Base-by-base conservation (phyloP, 805 yeast genomes). In the Myxozyma vanderwaltii region DNA sequence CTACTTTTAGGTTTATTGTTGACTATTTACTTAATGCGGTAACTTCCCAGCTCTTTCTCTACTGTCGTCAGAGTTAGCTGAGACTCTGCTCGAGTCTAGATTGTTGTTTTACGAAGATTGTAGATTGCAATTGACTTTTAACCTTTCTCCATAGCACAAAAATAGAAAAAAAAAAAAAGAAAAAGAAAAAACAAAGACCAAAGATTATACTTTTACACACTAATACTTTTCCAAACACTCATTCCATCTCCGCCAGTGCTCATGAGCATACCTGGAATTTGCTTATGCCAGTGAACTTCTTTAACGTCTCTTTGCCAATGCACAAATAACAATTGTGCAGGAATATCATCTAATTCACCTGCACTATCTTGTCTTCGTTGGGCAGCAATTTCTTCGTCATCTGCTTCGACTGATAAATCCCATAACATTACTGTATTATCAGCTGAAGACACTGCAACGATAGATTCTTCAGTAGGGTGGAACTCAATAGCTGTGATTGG, bases 371-470 rank as follows among this genome's bases (percentile, higher is more conserved):
- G 94, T 58, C 83, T 81, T 68, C 84, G 82, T 76, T 92, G 97
- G 70, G 86, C 88, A 58, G 88, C 84, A 66, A 92, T 88, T 75
- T 92, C 99, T 71, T 92, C 98, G 71, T 94, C 98, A 74, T 91
- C 99, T 2, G 98, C 98, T 77, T 94, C 99, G 15, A 94, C 99
- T 12, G 97, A 92, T 72, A 94, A 80, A 77, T 94, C 99, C 99
- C 99, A 94, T 66, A 94, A 77, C 1, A 97, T 91, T 7, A 94
- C 97, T 4, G 98, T 94, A 73, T 91, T 91, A 75, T 94, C 99
- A 72, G 91, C 98, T 0, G 96, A 89, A 2, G 95, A 91, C 17
- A 92, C 97, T 1, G 98, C 98, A 55, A 94, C 82, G 63, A 91
- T 90, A 0, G 97, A 89, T 75, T 94, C 99, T 72, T 94, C 99